Base-by-base conservation (phyloP, 73 alveolate genomes). In the Paramecium biaurelia region DNA sequence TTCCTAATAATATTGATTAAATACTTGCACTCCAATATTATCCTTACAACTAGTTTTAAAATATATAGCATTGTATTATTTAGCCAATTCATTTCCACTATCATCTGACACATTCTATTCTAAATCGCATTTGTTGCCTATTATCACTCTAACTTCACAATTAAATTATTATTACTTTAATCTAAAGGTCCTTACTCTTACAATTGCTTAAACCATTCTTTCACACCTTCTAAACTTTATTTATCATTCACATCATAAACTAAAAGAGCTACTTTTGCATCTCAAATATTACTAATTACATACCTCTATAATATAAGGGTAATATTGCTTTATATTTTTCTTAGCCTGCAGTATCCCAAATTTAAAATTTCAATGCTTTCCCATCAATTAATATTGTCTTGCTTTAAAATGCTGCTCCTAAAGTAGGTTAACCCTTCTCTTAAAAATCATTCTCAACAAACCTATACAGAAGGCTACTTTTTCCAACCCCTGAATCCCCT, bases 321-420 rank as follows among this genome's bases (percentile, higher is more conserved):
- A 79, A 47, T 24, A 93, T 95, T 15, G 98, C 96, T 59, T 76
- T 90, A 89, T 95, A 95, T 85, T 92, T 92, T 85, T 95, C 98
- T 85, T 90, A 94, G 5, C 97, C 98, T 11, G 97, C 96, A 26
- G 97, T 93, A 63, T 95, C 97, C 98, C 98, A 95, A 2, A 79
- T 41, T 21, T 79, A 79, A 79, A 79, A 79, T 41, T 79, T 79
- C 15, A 79, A 23, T 18, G 90, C 47, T 79, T 79, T 79, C 6
- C 24, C 90, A 79, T 79, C 90, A 43, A 76, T 45, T 63, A 79
- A 10, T 23, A 79, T 79, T 45, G 90, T 43, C 15, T 79, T 79
- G 28, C 76, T 79, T 5, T 18, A 79, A 79, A 79, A 79, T 9
- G 45, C 90, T 30, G 90, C 90, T 23, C 90, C 90, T 10, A 43